Evolutionary conservation across 2,329 filamentous ascomycete species (phyloP).

Genomic region (Calonectria fujianensis): DNA sequence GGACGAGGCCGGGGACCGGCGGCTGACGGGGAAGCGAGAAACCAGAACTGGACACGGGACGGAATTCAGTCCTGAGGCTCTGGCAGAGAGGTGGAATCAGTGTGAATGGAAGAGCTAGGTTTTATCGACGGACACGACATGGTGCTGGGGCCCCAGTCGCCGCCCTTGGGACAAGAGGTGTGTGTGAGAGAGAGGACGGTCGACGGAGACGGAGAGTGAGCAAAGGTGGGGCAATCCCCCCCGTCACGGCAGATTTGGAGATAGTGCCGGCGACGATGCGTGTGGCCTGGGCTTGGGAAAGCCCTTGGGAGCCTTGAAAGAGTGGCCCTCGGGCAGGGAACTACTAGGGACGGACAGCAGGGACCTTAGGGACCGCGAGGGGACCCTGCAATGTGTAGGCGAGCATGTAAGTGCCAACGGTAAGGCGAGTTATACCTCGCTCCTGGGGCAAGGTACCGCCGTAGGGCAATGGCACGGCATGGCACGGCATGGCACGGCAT

Average conservation of each 20-base stretch:
- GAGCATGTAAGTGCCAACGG: conserved; percentile 37
- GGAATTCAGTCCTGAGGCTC: conserved; percentile 51
- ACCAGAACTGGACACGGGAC: conserved; percentile 33
- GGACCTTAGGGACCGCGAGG: conserved; percentile 42
- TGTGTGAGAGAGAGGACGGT: conserved; percentile 49
- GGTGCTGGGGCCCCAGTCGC: conserved; percentile 54
- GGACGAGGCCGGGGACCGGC: conserved; percentile 40
- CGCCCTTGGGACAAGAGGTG: conserved; percentile 51
- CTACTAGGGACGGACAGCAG: conserved; percentile 22
- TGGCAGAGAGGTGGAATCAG: conserved; percentile 52
- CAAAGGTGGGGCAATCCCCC: conserved; percentile 54
- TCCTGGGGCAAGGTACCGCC: conserved; percentile 13
- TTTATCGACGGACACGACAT: conserved; percentile 57
- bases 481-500: conserved; percentile 23
- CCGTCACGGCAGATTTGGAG: conserved; percentile 56
- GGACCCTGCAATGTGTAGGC: conserved; percentile 31
- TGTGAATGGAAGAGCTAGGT: conserved; percentile 55
- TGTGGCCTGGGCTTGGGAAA: conserved; percentile 51
- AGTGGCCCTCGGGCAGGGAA: conserved; percentile 25
- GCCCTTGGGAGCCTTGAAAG: conserved; percentile 36
- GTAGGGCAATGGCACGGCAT: conserved; percentile 21
- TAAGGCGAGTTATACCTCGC: conserved; percentile 16
- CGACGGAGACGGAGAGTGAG: conserved; percentile 45
- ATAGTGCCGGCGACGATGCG: conserved; percentile 56
- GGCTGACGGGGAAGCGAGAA: conserved; percentile 43